Base-by-base conservation (phyloP, 352 stramenopile species). In the Globisporangium spinosum region DNA sequence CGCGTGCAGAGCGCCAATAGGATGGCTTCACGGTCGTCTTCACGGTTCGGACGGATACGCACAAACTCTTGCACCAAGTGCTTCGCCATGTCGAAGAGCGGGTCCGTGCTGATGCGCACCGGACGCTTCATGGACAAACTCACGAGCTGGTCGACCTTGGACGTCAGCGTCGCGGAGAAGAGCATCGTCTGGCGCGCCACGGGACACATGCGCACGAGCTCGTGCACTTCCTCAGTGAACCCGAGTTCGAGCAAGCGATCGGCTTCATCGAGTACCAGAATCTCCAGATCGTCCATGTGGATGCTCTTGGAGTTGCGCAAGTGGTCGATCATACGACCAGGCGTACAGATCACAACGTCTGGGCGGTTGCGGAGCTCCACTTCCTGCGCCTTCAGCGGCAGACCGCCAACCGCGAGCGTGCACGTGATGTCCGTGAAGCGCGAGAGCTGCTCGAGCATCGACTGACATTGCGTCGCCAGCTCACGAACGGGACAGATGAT, bases 11-110 rank as follows among this genome's bases (percentile, higher is more conserved):
- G 78, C 51, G 95, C 91, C n/a, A 99, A 66, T 22, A 99, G 69
- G 78, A 98, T 98, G 0, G 92, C 93, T 71, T 99, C 97, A 20
- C 95, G 91, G 69, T 98, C 97, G 25, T 97, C 82, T 81, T 97
- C 91, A 66, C 89, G 86, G 62, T 90, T 83, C 29, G 84, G 80
- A 70, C 89, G 89, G 68, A 99, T 94, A 64, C 97, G 90, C 29
- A 99, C 91, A 72, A 99, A 99, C 87, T 99, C 98, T 75, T 99
- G 97, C 67, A 99, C 93, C 38, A 99, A 77, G 38, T 97, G 74
- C 65, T 94, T 91, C 27, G 96, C 96, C 73, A 99, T 98, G 81
- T 98, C 96, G 80, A 94, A 94, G 57, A 98, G 61, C 23, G 90
- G 90, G 70, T 98, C 93, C 4, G 97, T 97, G 45, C 86, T 93